Conservation (phyloP, 2,329 filamentous ascomycete genomes). For the Podosphaera xanthii region DNA sequence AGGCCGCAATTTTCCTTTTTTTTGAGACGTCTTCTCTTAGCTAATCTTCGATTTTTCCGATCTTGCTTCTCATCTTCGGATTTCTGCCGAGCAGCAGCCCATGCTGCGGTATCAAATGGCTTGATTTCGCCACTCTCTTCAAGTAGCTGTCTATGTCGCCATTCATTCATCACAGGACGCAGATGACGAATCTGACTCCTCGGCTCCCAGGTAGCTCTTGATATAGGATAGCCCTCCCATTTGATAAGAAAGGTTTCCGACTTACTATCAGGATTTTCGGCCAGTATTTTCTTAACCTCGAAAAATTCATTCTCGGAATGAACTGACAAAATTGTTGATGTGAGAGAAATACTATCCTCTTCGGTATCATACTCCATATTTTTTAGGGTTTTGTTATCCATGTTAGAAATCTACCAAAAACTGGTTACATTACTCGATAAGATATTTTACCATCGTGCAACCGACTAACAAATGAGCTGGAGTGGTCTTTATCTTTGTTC, state of each 20-base stretch:
- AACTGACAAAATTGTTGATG: conserved; percentile 20
- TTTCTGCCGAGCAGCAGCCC: background rate
- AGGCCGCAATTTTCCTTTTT: background rate
- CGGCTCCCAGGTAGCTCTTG: conserved; percentile 33
- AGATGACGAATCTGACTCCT: conserved; percentile 17
- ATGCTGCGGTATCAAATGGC: background rate
- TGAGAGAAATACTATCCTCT: conserved; percentile 31
- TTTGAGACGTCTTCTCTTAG: conserved; percentile 10
- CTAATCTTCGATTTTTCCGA: conserved; percentile 3
- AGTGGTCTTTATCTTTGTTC: too few relatives aligned
- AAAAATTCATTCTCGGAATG: conserved; percentile 7
- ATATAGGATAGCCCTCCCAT: conserved; percentile 36
- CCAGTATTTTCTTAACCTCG: conserved; percentile 25
- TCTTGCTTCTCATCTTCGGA: conserved; percentile 1
- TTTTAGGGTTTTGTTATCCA: background rate
- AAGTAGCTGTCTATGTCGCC: background rate
- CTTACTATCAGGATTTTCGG: conserved; percentile 20
- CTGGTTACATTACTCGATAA: too few relatives aligned
- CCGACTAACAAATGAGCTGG: too few relatives aligned
- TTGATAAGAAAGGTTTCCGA: conserved; percentile 32
- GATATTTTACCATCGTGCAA: too few relatives aligned
- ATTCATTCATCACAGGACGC: conserved; percentile 8
- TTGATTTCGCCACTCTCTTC: background rate
- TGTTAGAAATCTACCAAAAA: background rate
- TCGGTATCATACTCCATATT: conserved; percentile 17